Base-by-base conservation (phyloP, 2,329 filamentous ascomycete genomes). In the Cladosporium sp. region DNA sequence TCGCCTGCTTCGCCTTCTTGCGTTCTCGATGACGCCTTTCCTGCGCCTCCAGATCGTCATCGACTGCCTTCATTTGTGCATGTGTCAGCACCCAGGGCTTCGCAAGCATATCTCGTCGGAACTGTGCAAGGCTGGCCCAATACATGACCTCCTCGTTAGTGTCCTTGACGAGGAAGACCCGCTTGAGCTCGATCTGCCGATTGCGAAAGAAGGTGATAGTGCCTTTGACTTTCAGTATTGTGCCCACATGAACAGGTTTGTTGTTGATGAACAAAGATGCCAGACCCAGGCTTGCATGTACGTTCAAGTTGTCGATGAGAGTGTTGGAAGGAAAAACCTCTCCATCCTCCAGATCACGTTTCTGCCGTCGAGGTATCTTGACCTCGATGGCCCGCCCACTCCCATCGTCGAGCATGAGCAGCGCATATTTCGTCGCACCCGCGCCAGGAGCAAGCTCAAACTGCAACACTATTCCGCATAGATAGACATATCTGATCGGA, bases 341-440 rank as follows among this genome's bases (percentile, higher is more conserved):
- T 73, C 70, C 25, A 69, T 70, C 25, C 71, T 68, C 16, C 21
- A 30, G 7, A 25, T 74, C 71, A 14, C 73, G 39, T 70, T 70
- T 67, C 16, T 65, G 28, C n/a, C 73, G 69, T 28, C 77, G 75
- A 48, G 83, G 79, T 23, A 85, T 81, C 71, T 82, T 83, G 21
- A 88, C 76, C 57, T 88, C 86, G 64, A 89, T 79, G 5, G 79
- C 85, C 0, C 78, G 79, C 39, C 86, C 87, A 73, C 85, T 88
- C 70, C 86, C 83, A 69, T 89, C 87, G 73, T 89, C 87, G 13
- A 89, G 69, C 0, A 81, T 84, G 43, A 89, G 77, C 51, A 87
- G 70, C 2, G 76, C 76, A 68, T 78, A 82, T 63, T 73, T 77
- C 13, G 70, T 36, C 26, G 73, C 75, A 60, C 79, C 76, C 5